Evolutionary conservation across 225 moss, liverwort and hornwort genomes (phyloP).

Genomic region (Marchantia paleacea): DNA sequence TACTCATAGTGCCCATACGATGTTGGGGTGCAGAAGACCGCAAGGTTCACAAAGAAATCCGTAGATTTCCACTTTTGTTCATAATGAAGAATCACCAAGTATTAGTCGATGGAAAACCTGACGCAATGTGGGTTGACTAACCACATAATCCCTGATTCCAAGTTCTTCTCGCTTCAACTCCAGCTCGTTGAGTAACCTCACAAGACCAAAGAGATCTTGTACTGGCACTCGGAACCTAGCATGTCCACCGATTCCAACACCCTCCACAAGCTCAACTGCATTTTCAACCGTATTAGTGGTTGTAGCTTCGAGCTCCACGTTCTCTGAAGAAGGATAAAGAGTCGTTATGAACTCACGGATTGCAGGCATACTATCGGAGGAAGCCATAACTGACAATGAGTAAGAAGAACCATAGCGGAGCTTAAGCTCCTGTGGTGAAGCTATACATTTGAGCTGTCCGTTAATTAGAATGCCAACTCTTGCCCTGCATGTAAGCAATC

Average conservation of each 20-base stretch:
- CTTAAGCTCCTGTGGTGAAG: conserved; percentile 80
- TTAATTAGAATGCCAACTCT: conserved; percentile 77
- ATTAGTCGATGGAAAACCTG: conserved; percentile 81
- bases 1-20: not conserved
- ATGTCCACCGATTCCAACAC: conserved; percentile 52
- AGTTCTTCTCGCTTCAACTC: conserved; percentile 70
- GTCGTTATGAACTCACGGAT: conserved; percentile 65
- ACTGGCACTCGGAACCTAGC: conserved; percentile 65
- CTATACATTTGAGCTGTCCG: conserved; percentile 78
- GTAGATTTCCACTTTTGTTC: not conserved
- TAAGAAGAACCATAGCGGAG: conserved; percentile 75
- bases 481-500: conserved; percentile 48
- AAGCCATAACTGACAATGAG: conserved; percentile 58
- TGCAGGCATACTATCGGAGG: conserved; percentile 56
- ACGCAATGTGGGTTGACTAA: conserved; percentile 83
- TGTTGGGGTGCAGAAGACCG: not conserved
- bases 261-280: conserved; percentile 41
- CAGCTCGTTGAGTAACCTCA: conserved; percentile 60
- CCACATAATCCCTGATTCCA: conserved; percentile 71
- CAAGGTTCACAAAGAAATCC: not conserved
- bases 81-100: conserved; percentile 36
- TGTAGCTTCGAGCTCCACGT: conserved; percentile 26
- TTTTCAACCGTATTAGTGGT: conserved; percentile 32
- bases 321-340: conserved; percentile 51
- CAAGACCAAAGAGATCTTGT: conserved; percentile 61